These are phyloP conservation scores for Cordyceps cateniannulata DNA, from an alignment of 2,329 filamentous ascomycete genomes.

Conservation along the genomic window DNA sequence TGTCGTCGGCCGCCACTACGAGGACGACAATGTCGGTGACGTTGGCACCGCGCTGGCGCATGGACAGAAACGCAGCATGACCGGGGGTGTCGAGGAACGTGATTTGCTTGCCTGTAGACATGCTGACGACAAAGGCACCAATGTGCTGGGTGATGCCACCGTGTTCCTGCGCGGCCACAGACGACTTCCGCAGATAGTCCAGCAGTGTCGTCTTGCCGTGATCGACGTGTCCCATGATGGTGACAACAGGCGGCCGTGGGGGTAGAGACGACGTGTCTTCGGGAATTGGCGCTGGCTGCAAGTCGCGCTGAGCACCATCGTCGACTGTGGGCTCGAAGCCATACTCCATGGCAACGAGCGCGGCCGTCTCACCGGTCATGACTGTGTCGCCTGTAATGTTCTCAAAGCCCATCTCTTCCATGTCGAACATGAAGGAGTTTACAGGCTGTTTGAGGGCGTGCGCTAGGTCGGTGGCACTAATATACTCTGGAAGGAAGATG, in stretches of 20 bases:
- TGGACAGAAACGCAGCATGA: slow-evolving; percentile 89
- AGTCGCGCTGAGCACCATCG: slow-evolving; percentile 57
- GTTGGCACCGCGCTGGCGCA: slow-evolving; percentile 91
- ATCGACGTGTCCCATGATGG: slow-evolving; percentile 99
- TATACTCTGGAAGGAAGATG: slow-evolving; percentile 82
- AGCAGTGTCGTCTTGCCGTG: slow-evolving; percentile 97
- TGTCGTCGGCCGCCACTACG: slow-evolving; percentile 94
- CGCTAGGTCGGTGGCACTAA: slow-evolving; percentile 79
- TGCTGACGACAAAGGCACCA: slow-evolving; percentile 86
- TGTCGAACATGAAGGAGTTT: slow-evolving; percentile 64
- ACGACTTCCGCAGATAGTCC: slow-evolving; percentile 89
- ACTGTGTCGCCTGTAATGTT: slow-evolving; percentile 76
- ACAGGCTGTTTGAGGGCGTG: slow-evolving; percentile 64
- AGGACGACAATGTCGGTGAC: slow-evolving; percentile 96
- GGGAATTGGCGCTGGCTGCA: slow-evolving; percentile 61
- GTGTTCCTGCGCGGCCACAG: slow-evolving; percentile 83
- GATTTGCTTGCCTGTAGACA: slow-evolving; percentile 81
- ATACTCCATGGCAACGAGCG: slow-evolving; percentile 85
- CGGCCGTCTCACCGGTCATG: slow-evolving; percentile 83
- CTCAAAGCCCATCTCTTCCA: slow-evolving; percentile 85
- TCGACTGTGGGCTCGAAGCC: slow-evolving; percentile 82
- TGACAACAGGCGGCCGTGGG: slow-evolving; percentile 81
- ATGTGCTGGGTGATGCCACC: slow-evolving; percentile 98
- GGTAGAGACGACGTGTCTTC: slow-evolving; percentile 65
- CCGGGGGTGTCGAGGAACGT: slow-evolving; percentile 97